Evolutionary conservation across 202 grass and related monocot genomes (phyloP).

Genomic region (Saccharum hybrid): DNA sequence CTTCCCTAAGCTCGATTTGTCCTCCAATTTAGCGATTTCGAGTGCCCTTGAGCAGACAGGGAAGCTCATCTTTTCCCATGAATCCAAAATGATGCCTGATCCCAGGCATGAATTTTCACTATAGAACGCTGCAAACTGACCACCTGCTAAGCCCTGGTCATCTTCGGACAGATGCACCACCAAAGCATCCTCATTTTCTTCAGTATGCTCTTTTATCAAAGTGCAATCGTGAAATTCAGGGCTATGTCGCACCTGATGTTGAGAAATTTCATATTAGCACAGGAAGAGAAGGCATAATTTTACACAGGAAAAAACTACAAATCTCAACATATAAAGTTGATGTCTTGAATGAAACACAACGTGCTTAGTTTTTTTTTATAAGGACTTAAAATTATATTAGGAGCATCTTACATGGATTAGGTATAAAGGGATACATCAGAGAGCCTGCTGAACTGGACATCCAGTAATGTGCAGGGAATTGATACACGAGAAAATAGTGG

Average conservation of each 20-base stretch:
- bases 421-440: background rate
- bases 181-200: constrained; percentile 56
- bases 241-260: constrained; percentile 73
- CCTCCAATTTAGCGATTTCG: constrained; percentile 68
- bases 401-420: background rate
- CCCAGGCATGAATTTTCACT: constrained; percentile 59
- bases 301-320: background rate
- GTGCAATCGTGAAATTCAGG: constrained; percentile 80
- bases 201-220: constrained; percentile 43
- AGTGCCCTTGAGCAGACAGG: constrained; percentile 73
- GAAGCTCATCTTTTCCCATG: constrained; percentile 60
- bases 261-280: constrained; percentile 30
- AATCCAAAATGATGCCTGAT: constrained; percentile 85
- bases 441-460: background rate
- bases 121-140: constrained; percentile 95
- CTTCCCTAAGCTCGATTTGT: constrained; percentile 86
- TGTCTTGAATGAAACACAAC: background rate
- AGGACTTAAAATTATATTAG: background rate
- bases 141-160: constrained; percentile 90
- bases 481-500: too few species aligned
- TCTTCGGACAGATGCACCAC: constrained; percentile 76
- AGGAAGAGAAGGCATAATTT: background rate
- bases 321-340: background rate
- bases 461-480: background rate
- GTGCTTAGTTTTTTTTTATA: background rate